Base-by-base conservation (phyloP, 129 eudicot species). In the Helianthus tuberosus region DNA sequence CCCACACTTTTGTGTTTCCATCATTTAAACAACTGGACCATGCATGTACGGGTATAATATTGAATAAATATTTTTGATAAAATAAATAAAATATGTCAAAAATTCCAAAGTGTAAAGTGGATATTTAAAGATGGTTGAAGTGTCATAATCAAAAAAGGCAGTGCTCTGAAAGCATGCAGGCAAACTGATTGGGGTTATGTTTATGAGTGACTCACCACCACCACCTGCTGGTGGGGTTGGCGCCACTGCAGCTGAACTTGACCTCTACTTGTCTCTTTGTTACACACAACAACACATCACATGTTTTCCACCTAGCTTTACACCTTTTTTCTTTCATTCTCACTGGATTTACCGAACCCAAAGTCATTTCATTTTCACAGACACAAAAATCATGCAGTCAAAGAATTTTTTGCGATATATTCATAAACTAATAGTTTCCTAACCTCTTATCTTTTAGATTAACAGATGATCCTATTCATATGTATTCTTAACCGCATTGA, bases 121-220 rank as follows among this genome's bases (percentile, higher is more conserved):
- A 55, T 23, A 15, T 47, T 11, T 8, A 73, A 35, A 20, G 65
- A 70, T 70, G 41, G 82, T 70, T 70, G 82, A 70, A 73, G 82
- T 77, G 82, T 77, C 82, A 51, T 70, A 27, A 70, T 77, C 50
- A 50, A 70, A 70, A 70, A 77, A 50, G 58, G 72, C 69, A 77
- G 82, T 77, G 82, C 66, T 77, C 82, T 77, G 82, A 71, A 77
- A 77, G 63, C 59, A 77, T 62, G 65, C 82, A 77, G 82, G 82
- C 77, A 77, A 77, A 77, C 77, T 77, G 77, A 77, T 77, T 77
- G 77, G 82, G 82, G 77, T 70, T 77, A 77, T 77, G 81, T 77
- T 77, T 69, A 77, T 69, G 54, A 77, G 76, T 77, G 81, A 77
- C 48, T 77, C 82, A 67, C 74, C 61, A 67, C 74, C 73, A 77